Evolutionary conservation across 2,329 filamentous ascomycete species (phyloP), one percentile per base, ranked within the genome.

Genomic region (Ambrosiella beaveri): DNA sequence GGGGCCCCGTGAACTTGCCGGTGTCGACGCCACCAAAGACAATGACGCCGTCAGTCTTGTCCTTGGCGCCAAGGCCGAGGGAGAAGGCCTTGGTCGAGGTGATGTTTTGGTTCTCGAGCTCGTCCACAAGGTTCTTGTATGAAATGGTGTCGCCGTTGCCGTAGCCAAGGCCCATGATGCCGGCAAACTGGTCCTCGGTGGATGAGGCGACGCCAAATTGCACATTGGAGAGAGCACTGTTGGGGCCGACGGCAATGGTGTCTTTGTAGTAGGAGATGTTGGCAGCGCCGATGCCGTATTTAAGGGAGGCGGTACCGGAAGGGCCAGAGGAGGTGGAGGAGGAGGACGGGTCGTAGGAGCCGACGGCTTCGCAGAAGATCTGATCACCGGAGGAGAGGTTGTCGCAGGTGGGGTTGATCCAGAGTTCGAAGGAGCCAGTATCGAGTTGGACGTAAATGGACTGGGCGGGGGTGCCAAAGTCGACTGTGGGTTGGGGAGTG

Each of bases 81-180:
- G 79, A 82, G 65, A 84, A 86, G 1, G 81, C 80, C 63, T 78
- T 79, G 11, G 78, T 79, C 15, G 72, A 70, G 38, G 81, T 85
- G 40, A 78, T 64, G 19, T 76, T 77, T 61, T 78, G 75, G 1
- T 70, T 63, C 12, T 64, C 66, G 45, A 79, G 68, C 64, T 76
- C 69, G 65, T 79, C 76, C 62, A 79, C 63, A 58, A 79, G 73
- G 65, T 76, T 78, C 61, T 67, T 70, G 64, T 79, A 79, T 7
- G 62, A 64, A 1, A 71, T 74, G 35, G 73, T 76, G 56, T 71
- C 62, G 40, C 72, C 74, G 11, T 69, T 53, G 2, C 79, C 73
- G 66, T 87, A 87, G 27, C 87, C 87, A 58, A 93, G 83, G 19
- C 88, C 88, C 17, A 94, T 69, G 52, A 93, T 87, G 41, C 76